Evolutionary conservation across 1,284 basidiomycete species (phyloP).

Genomic region (Moesziomyces sp.): DNA sequence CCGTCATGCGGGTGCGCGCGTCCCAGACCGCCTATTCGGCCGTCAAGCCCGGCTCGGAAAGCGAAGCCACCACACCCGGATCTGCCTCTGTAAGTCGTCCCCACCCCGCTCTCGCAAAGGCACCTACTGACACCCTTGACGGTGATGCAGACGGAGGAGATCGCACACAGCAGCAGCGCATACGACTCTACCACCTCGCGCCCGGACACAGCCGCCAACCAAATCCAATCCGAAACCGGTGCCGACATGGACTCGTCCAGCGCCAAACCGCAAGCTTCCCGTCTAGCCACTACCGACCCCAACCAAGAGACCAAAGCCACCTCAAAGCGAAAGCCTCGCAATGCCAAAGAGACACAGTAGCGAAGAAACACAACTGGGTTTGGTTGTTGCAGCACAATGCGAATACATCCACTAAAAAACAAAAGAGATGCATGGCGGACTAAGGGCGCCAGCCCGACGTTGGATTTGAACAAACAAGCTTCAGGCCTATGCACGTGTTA

Average conservation of each 20-base stretch:
- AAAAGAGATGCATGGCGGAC: constrained; percentile 30
- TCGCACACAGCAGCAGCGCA: constrained; percentile 29
- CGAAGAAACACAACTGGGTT: constrained; percentile 12
- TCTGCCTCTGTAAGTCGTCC: constrained; percentile 27
- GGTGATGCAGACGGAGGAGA: constrained; percentile 34
- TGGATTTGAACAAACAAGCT: constrained; percentile 13
- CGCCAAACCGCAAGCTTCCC: constrained; percentile 13
- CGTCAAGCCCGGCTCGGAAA: constrained; percentile 43
- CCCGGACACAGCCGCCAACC: constrained; percentile 8
- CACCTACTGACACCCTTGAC: too few relatives aligned
- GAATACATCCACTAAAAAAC: constrained; percentile 37
- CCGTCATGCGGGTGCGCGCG: too few relatives aligned
- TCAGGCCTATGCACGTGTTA: neutral
- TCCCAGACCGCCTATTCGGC: constrained; percentile 11
- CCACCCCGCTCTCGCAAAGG: neutral
- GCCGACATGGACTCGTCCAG: constrained; percentile 15
- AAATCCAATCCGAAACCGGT: constrained; percentile 28
- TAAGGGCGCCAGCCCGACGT: constrained; percentile 56
- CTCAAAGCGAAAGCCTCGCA: constrained; percentile 6
- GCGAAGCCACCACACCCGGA: constrained; percentile 41
- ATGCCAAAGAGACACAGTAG: neutral
- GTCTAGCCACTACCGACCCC: constrained; percentile 7
- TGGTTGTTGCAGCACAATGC: constrained; percentile 16
- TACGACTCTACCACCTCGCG: constrained; percentile 24
- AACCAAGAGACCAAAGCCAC: neutral